Base-by-base conservation (phyloP, 495 filamentous ascomycete species). In the Rhypophila decipiens region DNA sequence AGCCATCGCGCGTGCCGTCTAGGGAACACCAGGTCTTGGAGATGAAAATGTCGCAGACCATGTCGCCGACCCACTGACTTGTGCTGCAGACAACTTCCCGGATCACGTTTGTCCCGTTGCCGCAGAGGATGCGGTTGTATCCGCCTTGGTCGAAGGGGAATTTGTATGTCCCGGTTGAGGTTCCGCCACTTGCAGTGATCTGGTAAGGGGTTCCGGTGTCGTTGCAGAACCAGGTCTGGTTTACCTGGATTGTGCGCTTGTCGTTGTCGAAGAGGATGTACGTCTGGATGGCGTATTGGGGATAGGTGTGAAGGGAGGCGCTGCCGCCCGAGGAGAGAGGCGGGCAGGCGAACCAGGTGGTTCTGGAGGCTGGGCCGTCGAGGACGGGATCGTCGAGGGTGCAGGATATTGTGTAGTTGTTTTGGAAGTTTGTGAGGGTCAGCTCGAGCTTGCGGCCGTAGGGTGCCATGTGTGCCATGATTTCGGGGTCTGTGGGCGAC, bases 171-270 rank as follows among this genome's bases (percentile, higher is more conserved):
- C 27, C 27, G 7, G 27, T 7, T 7, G 23, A 34, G 42, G 31
- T 31, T 3, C 4, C 3, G 0, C 24, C 44, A n/a, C 33, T 39
- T 11, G 17, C 45, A 37, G 19, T 40, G 45, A 47, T 47, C 7
- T 29, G 23, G 45, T 47, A 47, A 2, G 45, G 12, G 9, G 22
- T 19, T 0, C 35, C 45, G 21, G 20, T 29, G 19, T 39, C 36
- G 45, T 29, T 47, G 45, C 45, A 47, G 45, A 39, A 47, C 34
- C 36, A 47, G 2, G 45, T 47, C 22, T 39, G 37, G 37, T 47
- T 47, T 20, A 40, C 15, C 11, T 22, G 35, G 11, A 47, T n/a
- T 35, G 37, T 24, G 45, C 31, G 34, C 21, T 11, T 24, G 45
- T 13, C 21, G 45, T 39, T 15, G 45, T n/a, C 21, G 35, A 47